These are phyloP conservation scores for Leptodermis oblonga DNA, from an alignment of 257 asterid genomes.

Conservation along the genomic window DNA sequence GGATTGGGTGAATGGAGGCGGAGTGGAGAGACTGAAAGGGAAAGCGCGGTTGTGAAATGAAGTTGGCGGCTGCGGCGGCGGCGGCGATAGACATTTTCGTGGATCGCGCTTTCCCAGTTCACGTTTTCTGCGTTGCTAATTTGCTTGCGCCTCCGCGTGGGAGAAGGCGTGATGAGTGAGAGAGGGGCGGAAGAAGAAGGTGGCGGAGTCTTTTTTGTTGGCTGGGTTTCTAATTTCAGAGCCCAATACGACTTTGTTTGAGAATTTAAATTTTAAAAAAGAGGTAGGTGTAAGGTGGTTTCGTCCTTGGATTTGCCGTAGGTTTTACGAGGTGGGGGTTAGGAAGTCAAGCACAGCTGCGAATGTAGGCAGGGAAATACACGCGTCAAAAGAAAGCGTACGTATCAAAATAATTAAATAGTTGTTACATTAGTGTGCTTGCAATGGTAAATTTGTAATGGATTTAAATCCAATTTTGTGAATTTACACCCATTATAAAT, in stretches of 20 bases:
- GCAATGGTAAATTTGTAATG: not conserved
- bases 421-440: too few species aligned
- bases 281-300: not conserved
- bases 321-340: not conserved
- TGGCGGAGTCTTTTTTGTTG: not conserved
- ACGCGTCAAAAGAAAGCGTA: not conserved
- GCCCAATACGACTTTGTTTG: not conserved
- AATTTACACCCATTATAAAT: too few species aligned
- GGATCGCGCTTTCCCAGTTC: constrained; percentile 7
- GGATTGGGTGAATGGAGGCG: constrained; percentile 17
- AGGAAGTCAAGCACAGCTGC: not conserved
- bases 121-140: not conserved
- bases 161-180: not conserved
- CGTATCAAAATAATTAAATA: too few species aligned
- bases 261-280: too few species aligned
- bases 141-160: not conserved
- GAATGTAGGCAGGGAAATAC: not conserved
- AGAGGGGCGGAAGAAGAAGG: not conserved
- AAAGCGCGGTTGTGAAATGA: constrained; percentile 13
- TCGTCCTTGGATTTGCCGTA: not conserved
- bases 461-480: too few species aligned
- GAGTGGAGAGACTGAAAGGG: not conserved
- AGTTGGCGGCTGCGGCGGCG: constrained; percentile 29
- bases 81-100: constrained; percentile 27
- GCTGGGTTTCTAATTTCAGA: not conserved